Evolutionary conservation across 345 rosid species (phyloP), one percentile per base, ranked within the genome.

Genomic region (Physaria fendleri): DNA sequence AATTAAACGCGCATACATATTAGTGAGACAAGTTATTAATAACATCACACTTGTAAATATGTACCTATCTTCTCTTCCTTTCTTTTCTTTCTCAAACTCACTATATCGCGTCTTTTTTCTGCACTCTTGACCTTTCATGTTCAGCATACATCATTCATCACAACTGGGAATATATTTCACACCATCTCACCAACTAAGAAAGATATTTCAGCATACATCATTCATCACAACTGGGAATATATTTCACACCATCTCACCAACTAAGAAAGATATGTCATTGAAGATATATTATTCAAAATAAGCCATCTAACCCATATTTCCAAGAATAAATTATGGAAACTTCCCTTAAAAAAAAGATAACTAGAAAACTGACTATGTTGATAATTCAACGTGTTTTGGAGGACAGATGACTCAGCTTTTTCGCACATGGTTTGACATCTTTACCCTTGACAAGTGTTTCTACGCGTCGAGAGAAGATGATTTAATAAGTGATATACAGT

Each of bases 21-120:
- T 27, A 22, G 16, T 8, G 5, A 53, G 46, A 28, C 3, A 56
- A 37, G 48, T 35, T 24, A 22, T 18, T 23, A 30, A 5, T 10
- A 14, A 27, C 15, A 40, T 11, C 38, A 18, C 8, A 48, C 8
- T 16, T 50, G 10, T 24, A 14, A 12, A n/a, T 32, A n/a, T 12
- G 2, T 78, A 85, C 92, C 75, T 81, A 77, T 89, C 67, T 89
- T 93, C 79, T 87, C 97, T 2, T 81, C 85, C 75, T 81, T 92
- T 65, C 81, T 79, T 62, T 83, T 83, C 71, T 78, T 89, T 75
- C 69, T 83, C 51, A 77, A 47, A 25, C 21, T 66, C 45, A 74
- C 85, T 28, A 75, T 17, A 27, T 69, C 62, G 34, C 71, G 83
- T 21, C 89, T 76, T 59, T 81, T 93, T 6, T 69, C 88, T 23